A percentile compares a stretch with the other conserved stretches of the same genome.
These are phyloP conservation scores for Exophiala phaeomuriformis DNA, from an alignment of 2,329 filamentous ascomycete genomes.

Conservation along the genomic window DNA sequence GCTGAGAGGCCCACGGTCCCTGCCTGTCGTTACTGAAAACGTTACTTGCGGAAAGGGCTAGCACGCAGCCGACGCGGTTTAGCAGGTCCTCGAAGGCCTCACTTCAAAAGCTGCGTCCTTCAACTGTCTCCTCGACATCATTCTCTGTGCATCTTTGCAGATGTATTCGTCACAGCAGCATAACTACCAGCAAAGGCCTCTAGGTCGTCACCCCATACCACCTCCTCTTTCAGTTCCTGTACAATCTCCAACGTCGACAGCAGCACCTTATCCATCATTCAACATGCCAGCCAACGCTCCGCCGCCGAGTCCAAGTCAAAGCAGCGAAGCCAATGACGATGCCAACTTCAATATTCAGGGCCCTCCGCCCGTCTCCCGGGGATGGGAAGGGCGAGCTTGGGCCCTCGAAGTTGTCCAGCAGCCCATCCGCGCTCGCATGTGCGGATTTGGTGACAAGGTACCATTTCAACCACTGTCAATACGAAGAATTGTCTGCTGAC, in stretches of 20 bases:
- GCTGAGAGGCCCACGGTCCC: background rate
- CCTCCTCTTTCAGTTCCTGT: conserved; percentile 7
- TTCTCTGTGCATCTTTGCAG: background rate
- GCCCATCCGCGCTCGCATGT: conserved; percentile 90
- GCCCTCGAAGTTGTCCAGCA: conserved; percentile 81
- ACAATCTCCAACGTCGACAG: conserved; percentile 1
- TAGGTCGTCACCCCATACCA: conserved; percentile 3
- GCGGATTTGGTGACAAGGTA: conserved; percentile 97
- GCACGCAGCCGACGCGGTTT: background rate
- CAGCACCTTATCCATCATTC: conserved; percentile 9
- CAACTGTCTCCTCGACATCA: background rate
- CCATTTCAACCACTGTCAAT: conserved; percentile 22
- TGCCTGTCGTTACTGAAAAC: conserved; percentile 12
- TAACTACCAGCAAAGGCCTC: conserved; percentile 8
- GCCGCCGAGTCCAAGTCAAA: conserved; percentile 34
- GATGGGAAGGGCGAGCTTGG: conserved; percentile 40
- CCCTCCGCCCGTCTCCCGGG: conserved; percentile 36
- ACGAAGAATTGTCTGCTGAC: conserved; percentile 5
- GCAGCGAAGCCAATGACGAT: conserved; percentile 25
- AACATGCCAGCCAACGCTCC: conserved; percentile 25
- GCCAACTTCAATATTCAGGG: conserved; percentile 23
- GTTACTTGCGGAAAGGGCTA: conserved; percentile 4
- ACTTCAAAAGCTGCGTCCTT: background rate
- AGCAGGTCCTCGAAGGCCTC: background rate
- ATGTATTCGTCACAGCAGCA: conserved; percentile 15